Conservation (phyloP, 2,329 filamentous ascomycete species). For the Aureobasidium pullulans region DNA sequence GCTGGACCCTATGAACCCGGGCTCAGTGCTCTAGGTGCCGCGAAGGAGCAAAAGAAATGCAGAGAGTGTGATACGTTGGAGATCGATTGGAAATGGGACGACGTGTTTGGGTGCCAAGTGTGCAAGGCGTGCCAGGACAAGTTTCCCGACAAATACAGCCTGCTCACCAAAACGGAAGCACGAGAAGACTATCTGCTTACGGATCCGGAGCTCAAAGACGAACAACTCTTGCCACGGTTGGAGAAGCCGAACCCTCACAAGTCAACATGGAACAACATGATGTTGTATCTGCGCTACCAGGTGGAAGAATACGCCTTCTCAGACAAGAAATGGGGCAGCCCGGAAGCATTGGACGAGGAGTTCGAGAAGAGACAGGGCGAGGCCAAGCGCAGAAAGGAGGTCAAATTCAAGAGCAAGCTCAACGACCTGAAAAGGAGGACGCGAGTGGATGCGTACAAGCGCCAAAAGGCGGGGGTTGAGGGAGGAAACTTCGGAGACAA, state of each 20-base stretch:
- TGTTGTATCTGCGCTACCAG: slow-evolving; percentile 88
- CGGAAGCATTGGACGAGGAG: slow-evolving; percentile 79
- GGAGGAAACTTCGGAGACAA: slow-evolving; percentile 65
- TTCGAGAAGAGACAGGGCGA: slow-evolving; percentile 72
- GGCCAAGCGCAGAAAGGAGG: slow-evolving; percentile 79
- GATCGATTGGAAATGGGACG: slow-evolving; percentile 93
- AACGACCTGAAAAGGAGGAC: slow-evolving; percentile 90
- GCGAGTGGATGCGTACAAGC: slow-evolving; percentile 77
- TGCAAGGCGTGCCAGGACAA: slow-evolving; percentile 86
- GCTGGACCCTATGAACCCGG: slow-evolving; percentile 83
- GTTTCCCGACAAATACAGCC: slow-evolving; percentile 81
- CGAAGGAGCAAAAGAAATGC: slow-evolving; percentile 56
- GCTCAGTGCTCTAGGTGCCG: slow-evolving; percentile 65
- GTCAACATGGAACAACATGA: slow-evolving; percentile 96
- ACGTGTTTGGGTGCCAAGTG: slow-evolving; percentile 67
- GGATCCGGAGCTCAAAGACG: slow-evolving; percentile 87
- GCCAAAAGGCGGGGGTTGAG: slow-evolving; percentile 52
- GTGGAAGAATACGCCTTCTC: slow-evolving; percentile 89
- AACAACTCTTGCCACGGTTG: slow-evolving; percentile 77
- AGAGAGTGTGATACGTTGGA: slow-evolving; percentile 75
- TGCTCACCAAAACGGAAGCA: slow-evolving; percentile 94
- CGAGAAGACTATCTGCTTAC: slow-evolving; percentile 92
- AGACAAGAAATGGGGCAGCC: slow-evolving; percentile 77
- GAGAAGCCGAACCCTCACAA: slow-evolving; percentile 92
- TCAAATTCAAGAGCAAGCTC: slow-evolving; percentile 84